These are phyloP conservation scores for Cryptococcus wingfieldii DNA, from an alignment of 1,284 basidiomycete species.

Conservation along the genomic window DNA sequence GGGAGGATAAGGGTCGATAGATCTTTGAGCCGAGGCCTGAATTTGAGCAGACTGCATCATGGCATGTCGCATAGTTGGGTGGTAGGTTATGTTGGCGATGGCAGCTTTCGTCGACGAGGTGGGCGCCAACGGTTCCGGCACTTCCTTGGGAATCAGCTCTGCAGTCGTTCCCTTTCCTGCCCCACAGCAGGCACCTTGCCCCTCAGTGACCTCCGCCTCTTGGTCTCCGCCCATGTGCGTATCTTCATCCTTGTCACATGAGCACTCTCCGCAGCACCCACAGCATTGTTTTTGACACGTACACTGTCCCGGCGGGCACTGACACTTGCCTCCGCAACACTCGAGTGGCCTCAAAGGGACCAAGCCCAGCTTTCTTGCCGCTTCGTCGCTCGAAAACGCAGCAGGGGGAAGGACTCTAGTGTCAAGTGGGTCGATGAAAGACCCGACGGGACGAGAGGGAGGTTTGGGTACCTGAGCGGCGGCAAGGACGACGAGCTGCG, in stretches of 20 bases:
- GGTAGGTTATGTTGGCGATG: too few species aligned
- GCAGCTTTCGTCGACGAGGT: too few species aligned
- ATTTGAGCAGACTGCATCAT: too few species aligned
- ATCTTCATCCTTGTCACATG: slow-evolving; percentile 37
- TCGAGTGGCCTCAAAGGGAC: slow-evolving; percentile 46
- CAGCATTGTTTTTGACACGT: slow-evolving; percentile 48
- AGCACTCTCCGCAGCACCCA: slow-evolving; percentile 46
- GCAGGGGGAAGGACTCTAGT: slow-evolving; percentile 38
- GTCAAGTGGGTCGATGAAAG: slow-evolving; percentile 36
- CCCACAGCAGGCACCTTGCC: too few species aligned
- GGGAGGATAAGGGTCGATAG: too few species aligned
- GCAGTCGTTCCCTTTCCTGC: too few species aligned
- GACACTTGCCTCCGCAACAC: slow-evolving; percentile 49
- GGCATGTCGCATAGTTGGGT: too few species aligned
- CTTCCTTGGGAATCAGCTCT: too few species aligned
- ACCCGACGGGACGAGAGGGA: slow-evolving; percentile 9
- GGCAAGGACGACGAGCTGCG: slow-evolving; percentile 44
- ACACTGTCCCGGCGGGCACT: slow-evolving; percentile 46
- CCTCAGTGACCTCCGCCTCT: slow-evolving; percentile 6
- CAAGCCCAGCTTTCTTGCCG: slow-evolving; percentile 37
- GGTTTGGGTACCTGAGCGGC: slow-evolving; percentile 41
- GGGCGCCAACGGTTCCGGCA: too few species aligned
- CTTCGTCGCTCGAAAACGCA: slow-evolving; percentile 32
- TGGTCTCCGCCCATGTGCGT: slow-evolving; percentile 11
- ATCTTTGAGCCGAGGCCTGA: too few species aligned